Conservation (phyloP, 2,329 filamentous ascomycete species). For the Ilyonectria robusta region DNA sequence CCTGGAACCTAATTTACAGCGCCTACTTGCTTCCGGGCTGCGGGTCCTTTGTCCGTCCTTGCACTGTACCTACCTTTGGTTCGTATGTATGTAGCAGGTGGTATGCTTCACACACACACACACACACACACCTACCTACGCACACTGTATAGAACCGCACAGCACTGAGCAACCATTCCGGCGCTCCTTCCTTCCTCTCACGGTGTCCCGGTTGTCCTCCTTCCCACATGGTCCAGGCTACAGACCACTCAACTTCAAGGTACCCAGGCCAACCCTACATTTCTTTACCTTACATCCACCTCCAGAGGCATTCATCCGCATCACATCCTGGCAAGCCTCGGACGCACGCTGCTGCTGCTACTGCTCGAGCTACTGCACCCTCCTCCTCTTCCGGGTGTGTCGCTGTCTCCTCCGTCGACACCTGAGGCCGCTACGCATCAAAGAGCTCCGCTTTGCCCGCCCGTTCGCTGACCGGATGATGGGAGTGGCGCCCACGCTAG, state of each 20-base stretch:
- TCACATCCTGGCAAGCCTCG: conserved; percentile 24
- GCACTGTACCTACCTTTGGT: too few species aligned
- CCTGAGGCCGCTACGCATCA: conserved; percentile 34
- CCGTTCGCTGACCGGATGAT: conserved; percentile 47
- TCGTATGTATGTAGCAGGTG: too few species aligned
- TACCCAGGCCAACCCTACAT: conserved; percentile 25
- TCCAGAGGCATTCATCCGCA: conserved; percentile 28
- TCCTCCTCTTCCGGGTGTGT: conserved; percentile 25
- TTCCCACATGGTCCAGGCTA: not conserved
- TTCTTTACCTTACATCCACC: conserved; percentile 15
- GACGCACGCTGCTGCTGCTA: conserved; percentile 28
- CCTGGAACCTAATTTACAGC: not conserved
- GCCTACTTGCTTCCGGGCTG: not conserved
- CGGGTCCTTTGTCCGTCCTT: not conserved
- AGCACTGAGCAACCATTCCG: not conserved
- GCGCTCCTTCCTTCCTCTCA: not conserved
- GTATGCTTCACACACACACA: not conserved
- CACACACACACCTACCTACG: not conserved
- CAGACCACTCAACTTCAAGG: conserved; percentile 20
- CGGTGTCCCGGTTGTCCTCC: not conserved
- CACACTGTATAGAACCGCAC: conserved; percentile 10
- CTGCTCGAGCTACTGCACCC: conserved; percentile 37
- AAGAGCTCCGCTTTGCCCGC: conserved; percentile 39
- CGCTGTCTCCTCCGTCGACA: conserved; percentile 19
- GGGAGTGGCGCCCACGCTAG: conserved; percentile 46